Evolutionary conservation across 2,329 filamentous ascomycete species (phyloP).

Genomic region (Scedosporium boydii): DNA sequence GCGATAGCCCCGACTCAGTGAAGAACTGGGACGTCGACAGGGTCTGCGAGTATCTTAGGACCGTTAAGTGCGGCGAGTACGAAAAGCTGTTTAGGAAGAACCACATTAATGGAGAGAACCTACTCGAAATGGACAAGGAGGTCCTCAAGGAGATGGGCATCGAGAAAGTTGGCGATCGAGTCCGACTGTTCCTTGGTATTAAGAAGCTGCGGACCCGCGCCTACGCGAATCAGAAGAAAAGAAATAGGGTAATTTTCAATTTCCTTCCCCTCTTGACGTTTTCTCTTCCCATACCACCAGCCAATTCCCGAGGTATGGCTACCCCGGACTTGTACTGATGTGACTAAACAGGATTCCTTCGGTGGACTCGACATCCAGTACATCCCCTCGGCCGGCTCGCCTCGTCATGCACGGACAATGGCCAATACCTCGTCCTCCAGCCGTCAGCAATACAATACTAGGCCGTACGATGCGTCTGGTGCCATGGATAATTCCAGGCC

Average conservation of each 20-base stretch:
- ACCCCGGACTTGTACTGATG: neutral
- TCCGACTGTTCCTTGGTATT: conserved; percentile 78
- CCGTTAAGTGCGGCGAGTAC: conserved; percentile 89
- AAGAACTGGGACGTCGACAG: conserved; percentile 87
- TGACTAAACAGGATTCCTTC: conserved; percentile 62
- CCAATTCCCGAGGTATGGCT: neutral
- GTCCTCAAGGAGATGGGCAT: conserved; percentile 97
- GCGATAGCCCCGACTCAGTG: conserved; percentile 64
- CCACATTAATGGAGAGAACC: conserved; percentile 94
- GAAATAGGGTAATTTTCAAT: conserved; percentile 62
- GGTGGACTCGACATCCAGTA: conserved; percentile 63
- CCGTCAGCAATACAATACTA: conserved; percentile 42
- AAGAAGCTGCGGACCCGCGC: conserved; percentile 73
- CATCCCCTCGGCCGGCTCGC: conserved; percentile 52
- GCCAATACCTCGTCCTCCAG: conserved; percentile 17
- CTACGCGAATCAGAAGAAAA: conserved; percentile 68
- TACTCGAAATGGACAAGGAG: conserved; percentile 94
- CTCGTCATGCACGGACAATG: conserved; percentile 37
- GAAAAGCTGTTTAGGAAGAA: conserved; percentile 83
- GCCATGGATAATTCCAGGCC: conserved; percentile 51
- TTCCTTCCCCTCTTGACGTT: conserved; percentile 7
- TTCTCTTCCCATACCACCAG: neutral
- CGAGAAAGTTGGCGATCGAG: conserved; percentile 92
- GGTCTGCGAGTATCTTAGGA: conserved; percentile 83
- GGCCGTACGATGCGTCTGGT: conserved; percentile 43